Base-by-base conservation (phyloP, 768 basidiomycete genomes). In the Amanita jacksonii region DNA sequence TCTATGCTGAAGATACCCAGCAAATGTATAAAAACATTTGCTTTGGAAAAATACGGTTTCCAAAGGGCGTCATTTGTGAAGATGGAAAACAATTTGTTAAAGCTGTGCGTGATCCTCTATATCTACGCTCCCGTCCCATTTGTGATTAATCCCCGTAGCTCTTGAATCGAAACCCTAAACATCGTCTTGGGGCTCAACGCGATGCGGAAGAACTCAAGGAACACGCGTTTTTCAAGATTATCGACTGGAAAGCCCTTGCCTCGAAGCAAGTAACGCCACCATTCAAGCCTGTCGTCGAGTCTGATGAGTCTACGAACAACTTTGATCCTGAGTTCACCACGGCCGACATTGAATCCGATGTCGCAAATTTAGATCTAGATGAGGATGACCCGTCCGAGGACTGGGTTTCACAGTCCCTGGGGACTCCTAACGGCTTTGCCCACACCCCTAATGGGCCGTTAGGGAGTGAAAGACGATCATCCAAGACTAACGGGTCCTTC, bases 1-100 rank as follows among this genome's bases (percentile, higher is more conserved):
- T 98, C 67, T 99, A 98, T 57, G 93, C 94, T 13, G 96, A 99
- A 57, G 96, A 99, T 58, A 96, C 91, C 3, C 94, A 99, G 61
- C 89, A 94, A 65, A 99, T 99, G 96, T 99, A 99, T 70, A 92
- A 92, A 72, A 91, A 87, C 65, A 90, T 89, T 52, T 96, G 93
- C 60, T 99, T 98, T 62, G 96, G 96, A 48, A 98, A 97, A 74
- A 97, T 98, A 58, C 74, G 92, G 42, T 98, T 98, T 68, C 96
- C 96, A 4, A 85, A 90, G 57, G 93, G 86, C 42, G 93, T 97
- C 25, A 97, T 98, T 53, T 82, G 83, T 48, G 96, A 99, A 55
- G 93, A 97, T 38, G 96, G 96, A 37, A 99, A 99, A 66, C 85
- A 93, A 66, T 99, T 98, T 53, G 96, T 99, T 56, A 98, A 98